Conservation (phyloP, 2,329 filamentous ascomycete genomes). For the Massarina eburnea region DNA sequence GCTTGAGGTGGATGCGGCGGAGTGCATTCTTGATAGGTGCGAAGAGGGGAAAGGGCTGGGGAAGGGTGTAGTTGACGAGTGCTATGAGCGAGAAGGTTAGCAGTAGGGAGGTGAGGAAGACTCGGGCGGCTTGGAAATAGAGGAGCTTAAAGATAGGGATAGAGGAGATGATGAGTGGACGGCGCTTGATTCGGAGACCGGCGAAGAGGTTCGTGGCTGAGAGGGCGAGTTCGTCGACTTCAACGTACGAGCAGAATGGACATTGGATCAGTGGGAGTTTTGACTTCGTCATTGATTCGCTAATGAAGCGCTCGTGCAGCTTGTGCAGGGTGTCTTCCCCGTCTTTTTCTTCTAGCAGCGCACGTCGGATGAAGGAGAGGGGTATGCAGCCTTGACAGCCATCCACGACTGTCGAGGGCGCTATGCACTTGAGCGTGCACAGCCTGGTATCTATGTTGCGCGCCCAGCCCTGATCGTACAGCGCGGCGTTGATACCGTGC, state of each 20-base stretch:
- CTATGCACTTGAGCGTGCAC: constrained; percentile 81
- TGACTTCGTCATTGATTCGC: constrained; percentile 73
- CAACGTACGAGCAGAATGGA: constrained; percentile 89
- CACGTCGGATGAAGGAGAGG: constrained; percentile 68
- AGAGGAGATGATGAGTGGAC: constrained; percentile 33
- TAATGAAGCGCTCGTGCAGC: constrained; percentile 77
- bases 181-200: constrained; percentile 28
- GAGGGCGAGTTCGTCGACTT: constrained; percentile 64
- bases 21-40: constrained; percentile 61
- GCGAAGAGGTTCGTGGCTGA: constrained; percentile 27
- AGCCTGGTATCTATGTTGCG: constrained; percentile 72
- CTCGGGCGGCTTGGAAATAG: constrained; percentile 47
- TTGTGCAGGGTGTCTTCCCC: constrained; percentile 72
- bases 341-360: constrained; percentile 68
- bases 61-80: constrained; percentile 21
- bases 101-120: constrained; percentile 56
- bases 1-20: constrained; percentile 67
- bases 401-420: constrained; percentile 57
- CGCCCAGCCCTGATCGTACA: constrained; percentile 92
- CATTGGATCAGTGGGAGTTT: constrained; percentile 77
- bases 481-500: constrained; percentile 77
- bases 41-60: constrained; percentile 20
- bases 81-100: constrained; percentile 43
- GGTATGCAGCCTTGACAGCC: constrained; percentile 74
- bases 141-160: constrained; percentile 37